phyloP scores from a whole-genome alignment of 192 early-diverging fungal genomes.

The Thamnidium elegans region DNA sequence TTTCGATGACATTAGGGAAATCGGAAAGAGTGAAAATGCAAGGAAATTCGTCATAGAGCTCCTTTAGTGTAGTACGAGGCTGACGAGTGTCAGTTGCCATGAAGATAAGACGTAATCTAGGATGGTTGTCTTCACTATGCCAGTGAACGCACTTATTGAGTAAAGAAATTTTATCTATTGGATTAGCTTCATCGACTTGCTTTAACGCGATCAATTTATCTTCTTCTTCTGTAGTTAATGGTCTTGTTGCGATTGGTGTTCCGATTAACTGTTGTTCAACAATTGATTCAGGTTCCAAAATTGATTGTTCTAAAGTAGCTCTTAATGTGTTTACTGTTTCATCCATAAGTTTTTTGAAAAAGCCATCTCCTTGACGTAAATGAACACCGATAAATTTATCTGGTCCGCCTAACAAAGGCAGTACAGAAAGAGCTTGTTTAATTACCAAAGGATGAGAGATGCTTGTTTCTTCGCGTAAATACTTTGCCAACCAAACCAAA shows the following conservation, averaged over 20 bases:
- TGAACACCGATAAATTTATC: constrained; percentile 31
- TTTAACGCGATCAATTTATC: background rate
- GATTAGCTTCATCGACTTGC: background rate
- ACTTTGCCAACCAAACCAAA: constrained; percentile 23
- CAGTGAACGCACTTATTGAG: background rate
- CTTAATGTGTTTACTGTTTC: constrained; percentile 25
- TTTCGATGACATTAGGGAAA: constrained; percentile 38
- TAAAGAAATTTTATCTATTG: background rate
- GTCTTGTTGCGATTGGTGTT: background rate
- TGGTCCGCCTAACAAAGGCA: constrained; percentile 37
- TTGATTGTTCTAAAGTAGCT: background rate
- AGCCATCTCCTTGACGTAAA: constrained; percentile 32
- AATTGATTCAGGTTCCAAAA: background rate
- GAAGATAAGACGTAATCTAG: constrained; percentile 29
- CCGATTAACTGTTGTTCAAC: background rate
- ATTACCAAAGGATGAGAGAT: constrained; percentile 38
- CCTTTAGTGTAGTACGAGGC: constrained; percentile 33
- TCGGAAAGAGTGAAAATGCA: constrained; percentile 52
- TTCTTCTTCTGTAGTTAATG: background rate
- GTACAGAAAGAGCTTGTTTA: constrained; percentile 35
- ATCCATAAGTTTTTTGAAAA: constrained; percentile 17
- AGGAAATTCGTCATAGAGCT: constrained; percentile 45
- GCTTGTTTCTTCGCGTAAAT: constrained; percentile 13
- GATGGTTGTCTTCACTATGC: background rate
- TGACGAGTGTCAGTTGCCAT: constrained; percentile 50